These are phyloP conservation scores for Epicoccum nigrum DNA, from an alignment of 2,329 filamentous ascomycete species.

Conservation along the genomic window DNA sequence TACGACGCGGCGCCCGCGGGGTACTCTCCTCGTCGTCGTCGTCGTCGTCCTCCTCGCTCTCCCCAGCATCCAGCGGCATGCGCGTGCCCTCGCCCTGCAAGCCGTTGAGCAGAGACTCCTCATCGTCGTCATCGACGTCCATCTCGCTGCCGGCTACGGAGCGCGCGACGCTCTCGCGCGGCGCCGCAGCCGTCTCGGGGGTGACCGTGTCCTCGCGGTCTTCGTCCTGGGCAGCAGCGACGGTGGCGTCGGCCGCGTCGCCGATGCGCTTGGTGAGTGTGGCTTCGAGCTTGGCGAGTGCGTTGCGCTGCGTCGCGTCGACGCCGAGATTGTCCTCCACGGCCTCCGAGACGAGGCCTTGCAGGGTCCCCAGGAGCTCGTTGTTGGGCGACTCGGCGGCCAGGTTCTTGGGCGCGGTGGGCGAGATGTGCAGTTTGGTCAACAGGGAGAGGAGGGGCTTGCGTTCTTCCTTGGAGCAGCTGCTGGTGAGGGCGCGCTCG, in stretches of 20 bases:
- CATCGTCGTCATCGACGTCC: slow-evolving; percentile 36
- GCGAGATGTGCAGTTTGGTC: slow-evolving; percentile 79
- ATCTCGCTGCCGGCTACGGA: slow-evolving; percentile 22
- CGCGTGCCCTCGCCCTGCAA: slow-evolving; percentile 45
- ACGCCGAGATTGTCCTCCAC: slow-evolving; percentile 57
- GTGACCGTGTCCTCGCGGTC: slow-evolving; percentile 22
- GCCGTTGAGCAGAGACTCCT: slow-evolving; percentile 42
- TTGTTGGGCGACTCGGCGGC: slow-evolving; percentile 25
- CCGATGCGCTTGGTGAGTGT: slow-evolving; percentile 60
- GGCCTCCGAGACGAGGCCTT: slow-evolving; percentile 55
- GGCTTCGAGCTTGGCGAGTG: slow-evolving; percentile 60
- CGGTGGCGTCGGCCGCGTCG: slow-evolving; percentile 28
- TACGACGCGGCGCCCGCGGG: background rate
- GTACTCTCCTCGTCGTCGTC: slow-evolving; percentile 21
- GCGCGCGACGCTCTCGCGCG: slow-evolving; percentile 9
- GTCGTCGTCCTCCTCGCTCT: slow-evolving; percentile 26
- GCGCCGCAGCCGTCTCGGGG: slow-evolving; percentile 21
- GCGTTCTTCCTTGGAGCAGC: slow-evolving; percentile 78
- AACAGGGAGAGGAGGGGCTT: slow-evolving; percentile 71
- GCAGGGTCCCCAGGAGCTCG: slow-evolving; percentile 42
- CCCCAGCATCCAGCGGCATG: slow-evolving; percentile 39
- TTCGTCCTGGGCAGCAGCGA: slow-evolving; percentile 1
- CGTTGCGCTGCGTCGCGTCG: slow-evolving; percentile 60
- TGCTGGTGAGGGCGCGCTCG: slow-evolving; percentile 71
- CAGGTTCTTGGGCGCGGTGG: slow-evolving; percentile 53